A percentile compares a stretch with the other conserved stretches of the same genome.
phyloP scores from a whole-genome alignment of 2,329 filamentous ascomycete genomes.

The Xylariales sp. region DNA sequence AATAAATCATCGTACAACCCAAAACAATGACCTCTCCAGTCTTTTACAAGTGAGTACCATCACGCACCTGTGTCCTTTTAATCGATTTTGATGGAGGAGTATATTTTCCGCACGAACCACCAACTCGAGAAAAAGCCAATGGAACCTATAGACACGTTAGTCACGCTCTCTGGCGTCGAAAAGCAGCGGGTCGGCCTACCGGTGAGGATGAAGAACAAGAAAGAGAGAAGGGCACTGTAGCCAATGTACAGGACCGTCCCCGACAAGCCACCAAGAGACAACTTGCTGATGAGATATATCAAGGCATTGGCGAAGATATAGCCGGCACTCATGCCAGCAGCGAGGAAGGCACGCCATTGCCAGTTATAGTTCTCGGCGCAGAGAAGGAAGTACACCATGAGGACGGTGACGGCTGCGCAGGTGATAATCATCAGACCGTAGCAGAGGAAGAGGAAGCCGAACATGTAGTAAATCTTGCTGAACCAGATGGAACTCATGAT shows the following conservation, averaged over 20 bases:
- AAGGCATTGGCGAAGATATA: constrained; percentile 93
- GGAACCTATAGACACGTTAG: constrained; percentile 75
- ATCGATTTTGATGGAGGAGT: constrained; percentile 97
- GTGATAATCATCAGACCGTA: constrained; percentile 97
- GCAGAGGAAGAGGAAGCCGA: constrained; percentile 96
- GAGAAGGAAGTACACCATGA: constrained; percentile 94
- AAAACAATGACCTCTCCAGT: too few relatives aligned
- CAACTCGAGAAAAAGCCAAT: constrained; percentile 96
- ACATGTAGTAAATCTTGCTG: constrained; percentile 99
- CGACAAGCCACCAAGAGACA: constrained; percentile 78
- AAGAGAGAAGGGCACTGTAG: constrained; percentile 84
- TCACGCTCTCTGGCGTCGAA: too few relatives aligned
- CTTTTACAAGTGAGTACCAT: too few relatives aligned
- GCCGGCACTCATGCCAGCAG: constrained; percentile 80
- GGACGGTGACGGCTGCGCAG: constrained; percentile 82
- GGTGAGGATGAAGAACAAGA: constrained; percentile 88
- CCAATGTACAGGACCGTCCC: constrained; percentile 89
- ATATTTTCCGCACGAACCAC: constrained; percentile 91
- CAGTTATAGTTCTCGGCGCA: constrained; percentile 98
- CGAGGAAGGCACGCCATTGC: constrained; percentile 95
- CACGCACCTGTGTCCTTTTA: too few relatives aligned
- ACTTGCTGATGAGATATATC: constrained; percentile 83
- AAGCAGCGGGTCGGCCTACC: constrained; percentile 70
- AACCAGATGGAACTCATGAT: constrained; percentile 99
- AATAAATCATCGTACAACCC: too few relatives aligned